Evolutionary conservation across 352 stramenopile species (phyloP).

Genomic region (Globisporangium cystogenes): DNA sequence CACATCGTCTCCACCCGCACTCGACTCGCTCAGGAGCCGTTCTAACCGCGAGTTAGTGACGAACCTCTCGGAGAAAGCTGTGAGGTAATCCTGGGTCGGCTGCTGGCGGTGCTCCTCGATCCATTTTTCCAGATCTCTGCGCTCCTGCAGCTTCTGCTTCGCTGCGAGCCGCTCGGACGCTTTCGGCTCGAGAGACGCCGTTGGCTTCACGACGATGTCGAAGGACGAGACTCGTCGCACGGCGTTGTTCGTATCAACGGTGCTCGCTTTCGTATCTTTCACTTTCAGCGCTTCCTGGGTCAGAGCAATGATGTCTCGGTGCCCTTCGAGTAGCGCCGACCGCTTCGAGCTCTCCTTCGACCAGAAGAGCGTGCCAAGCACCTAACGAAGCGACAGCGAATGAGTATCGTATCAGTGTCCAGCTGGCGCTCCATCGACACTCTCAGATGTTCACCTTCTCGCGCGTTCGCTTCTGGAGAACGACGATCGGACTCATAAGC

Average conservation of each 20-base stretch:
- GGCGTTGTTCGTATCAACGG: background rate
- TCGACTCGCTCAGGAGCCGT: constrained; percentile 6
- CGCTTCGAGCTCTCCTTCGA: constrained; percentile 28
- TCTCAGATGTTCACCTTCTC: constrained; percentile 25
- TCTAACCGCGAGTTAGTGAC: constrained; percentile 6
- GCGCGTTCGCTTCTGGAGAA: constrained; percentile 21
- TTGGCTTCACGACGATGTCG: background rate
- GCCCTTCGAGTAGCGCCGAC: constrained; percentile 11
- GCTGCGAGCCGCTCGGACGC: constrained; percentile 15
- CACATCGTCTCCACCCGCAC: constrained; percentile 12
- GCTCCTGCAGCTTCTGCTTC: constrained; percentile 14
- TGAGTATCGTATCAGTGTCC: too few relatives aligned
- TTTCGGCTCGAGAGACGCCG: background rate
- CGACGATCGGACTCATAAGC: constrained; percentile 36
- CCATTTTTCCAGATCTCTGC: constrained; percentile 8
- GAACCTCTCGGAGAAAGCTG: constrained; percentile 10
- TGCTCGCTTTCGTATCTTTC: constrained; percentile 1
- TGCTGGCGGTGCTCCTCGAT: constrained; percentile 8
- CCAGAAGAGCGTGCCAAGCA: constrained; percentile 30
- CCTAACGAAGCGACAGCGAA: background rate
- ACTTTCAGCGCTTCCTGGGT: constrained; percentile 10
- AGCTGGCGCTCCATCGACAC: too few relatives aligned
- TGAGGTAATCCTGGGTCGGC: constrained; percentile 2
- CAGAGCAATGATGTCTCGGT: constrained; percentile 25
- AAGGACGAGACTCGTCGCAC: constrained; percentile 1